Evolutionary conservation across 495 filamentous ascomycete species (phyloP), one percentile per base, ranked within the genome.

Genomic region (Hypoxylon cercidicola): DNA sequence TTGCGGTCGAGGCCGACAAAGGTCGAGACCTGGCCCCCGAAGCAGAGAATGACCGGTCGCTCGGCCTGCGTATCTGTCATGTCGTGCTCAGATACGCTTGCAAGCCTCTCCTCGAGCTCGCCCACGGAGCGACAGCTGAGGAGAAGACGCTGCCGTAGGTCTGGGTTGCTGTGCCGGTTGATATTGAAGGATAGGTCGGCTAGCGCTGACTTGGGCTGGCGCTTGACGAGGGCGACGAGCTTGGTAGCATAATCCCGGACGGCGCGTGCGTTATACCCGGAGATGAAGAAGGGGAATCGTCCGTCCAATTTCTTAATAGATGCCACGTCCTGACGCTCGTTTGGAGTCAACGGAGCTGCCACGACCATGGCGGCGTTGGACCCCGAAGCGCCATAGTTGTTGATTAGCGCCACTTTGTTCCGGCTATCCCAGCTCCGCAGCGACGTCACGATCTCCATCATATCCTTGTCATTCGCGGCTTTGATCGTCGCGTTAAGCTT

Each of bases 341-440:
- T n/a, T n/a, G n/a, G n/a, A n/a, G n/a, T n/a, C n/a, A n/a, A n/a
- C n/a, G n/a, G n/a, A n/a, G n/a, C n/a, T 16, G n/a, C 72, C 30
- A 82, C 63, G 4, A 84, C 46, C 40, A 84, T 59, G 0, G 78
- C 71, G 4, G 76, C 76, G 69, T 80, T 85, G 35, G 66, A 75
- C 0, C 83, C 83, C 0, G 77, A 67, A 0, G 82, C 83, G 3
- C 83, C 83, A 44, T 85, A 84, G 53, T 79, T 84, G 56, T 80
- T 84, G 46, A 87, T 75, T 0, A 82, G 48, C 0, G 80, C 83
- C 0, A 64, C 74, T 3, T 72, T 62, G 19, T 64, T 71, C 0
- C 45, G 37, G 0, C 37, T 66, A 0, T 61, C 51, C 82, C 81
- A 84, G 0, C 64, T 44, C 16, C 25, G 44, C 0, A 75, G 4